phyloP scores from a whole-genome alignment of 2,329 filamentous ascomycete species.

The Stemphylium vesicarium region DNA sequence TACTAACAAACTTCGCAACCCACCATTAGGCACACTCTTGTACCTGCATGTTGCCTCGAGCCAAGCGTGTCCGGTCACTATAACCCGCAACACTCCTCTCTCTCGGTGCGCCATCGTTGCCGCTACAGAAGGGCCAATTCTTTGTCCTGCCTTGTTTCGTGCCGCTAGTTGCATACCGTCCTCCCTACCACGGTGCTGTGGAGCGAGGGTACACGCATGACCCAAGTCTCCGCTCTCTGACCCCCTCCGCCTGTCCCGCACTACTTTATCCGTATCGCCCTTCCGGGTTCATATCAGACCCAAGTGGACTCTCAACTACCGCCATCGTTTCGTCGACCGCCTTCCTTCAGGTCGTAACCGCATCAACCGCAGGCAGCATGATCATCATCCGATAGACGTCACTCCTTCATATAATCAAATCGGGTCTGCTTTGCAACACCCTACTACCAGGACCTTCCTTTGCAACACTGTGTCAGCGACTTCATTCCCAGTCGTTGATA shows the following conservation, averaged over 20 bases:
- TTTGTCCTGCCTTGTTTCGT: constrained; percentile 30
- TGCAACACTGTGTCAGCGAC: no score
- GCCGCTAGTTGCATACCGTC: constrained; percentile 40
- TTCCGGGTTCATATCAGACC: constrained; percentile 29
- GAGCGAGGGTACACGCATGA: constrained; percentile 45
- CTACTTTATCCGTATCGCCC: constrained; percentile 41
- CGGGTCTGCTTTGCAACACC: constrained; percentile 12
- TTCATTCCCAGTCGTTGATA: no score
- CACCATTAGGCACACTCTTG: constrained; percentile 29
- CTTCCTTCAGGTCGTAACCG: constrained; percentile 22
- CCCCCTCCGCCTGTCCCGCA: constrained; percentile 36
- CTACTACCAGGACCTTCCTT: neutral
- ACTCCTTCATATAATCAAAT: constrained; percentile 24
- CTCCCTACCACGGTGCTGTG: constrained; percentile 34
- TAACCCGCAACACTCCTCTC: constrained; percentile 36
- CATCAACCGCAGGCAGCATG: constrained; percentile 32
- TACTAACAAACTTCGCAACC: constrained; percentile 30
- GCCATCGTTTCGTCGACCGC: constrained; percentile 28
- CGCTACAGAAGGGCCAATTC: constrained; percentile 32
- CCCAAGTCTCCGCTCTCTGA: constrained; percentile 31
- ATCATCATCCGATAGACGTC: constrained; percentile 36
- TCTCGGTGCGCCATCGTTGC: constrained; percentile 32
- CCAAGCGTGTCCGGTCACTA: constrained; percentile 29
- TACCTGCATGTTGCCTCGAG: constrained; percentile 37
- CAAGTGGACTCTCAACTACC: constrained; percentile 24